These are phyloP conservation scores for Paxillus ammoniavirescens DNA, from an alignment of 768 basidiomycete species.

Conservation along the genomic window DNA sequence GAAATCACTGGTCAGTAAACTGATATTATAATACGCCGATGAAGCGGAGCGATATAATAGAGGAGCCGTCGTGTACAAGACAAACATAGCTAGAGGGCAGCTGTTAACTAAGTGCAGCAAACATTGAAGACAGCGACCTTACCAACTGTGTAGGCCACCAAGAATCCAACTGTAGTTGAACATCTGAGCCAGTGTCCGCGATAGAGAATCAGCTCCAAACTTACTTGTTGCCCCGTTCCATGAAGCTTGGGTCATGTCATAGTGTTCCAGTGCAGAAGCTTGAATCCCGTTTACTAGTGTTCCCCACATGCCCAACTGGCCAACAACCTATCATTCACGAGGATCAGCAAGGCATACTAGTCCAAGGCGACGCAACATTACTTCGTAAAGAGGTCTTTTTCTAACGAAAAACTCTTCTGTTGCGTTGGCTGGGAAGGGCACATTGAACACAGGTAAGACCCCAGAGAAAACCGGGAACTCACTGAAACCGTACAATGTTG, in stretches of 20 bases:
- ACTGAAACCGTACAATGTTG: slow-evolving; percentile 87
- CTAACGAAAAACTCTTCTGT: slow-evolving; percentile 88
- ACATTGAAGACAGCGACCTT: not conserved
- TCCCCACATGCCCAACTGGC: slow-evolving; percentile 85
- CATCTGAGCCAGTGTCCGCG: not conserved
- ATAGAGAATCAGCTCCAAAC: slow-evolving; percentile 39
- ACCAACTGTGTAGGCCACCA: slow-evolving; percentile 51
- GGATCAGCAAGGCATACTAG: not conserved
- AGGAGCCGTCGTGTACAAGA: slow-evolving; percentile 85
- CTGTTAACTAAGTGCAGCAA: not conserved
- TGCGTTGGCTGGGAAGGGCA: slow-evolving; percentile 60
- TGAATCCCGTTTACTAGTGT: slow-evolving; percentile 77
- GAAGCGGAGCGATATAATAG: slow-evolving; percentile 83
- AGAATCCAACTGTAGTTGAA: slow-evolving; percentile 43
- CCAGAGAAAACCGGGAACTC: slow-evolving; percentile 27
- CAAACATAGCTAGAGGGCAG: slow-evolving; percentile 61
- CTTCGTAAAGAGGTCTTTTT: slow-evolving; percentile 76
- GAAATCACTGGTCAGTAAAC: slow-evolving; percentile 84
- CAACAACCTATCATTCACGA: slow-evolving; percentile 54
- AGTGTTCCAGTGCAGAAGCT: slow-evolving; percentile 71
- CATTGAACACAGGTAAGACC: not conserved
- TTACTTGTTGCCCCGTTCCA: slow-evolving; percentile 75
- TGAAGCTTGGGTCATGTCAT: slow-evolving; percentile 57
- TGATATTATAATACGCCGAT: slow-evolving; percentile 82
- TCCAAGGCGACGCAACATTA: slow-evolving; percentile 10